Conservation (phyloP, 495 filamentous ascomycete genomes). For the Usnea hakonensis region DNA sequence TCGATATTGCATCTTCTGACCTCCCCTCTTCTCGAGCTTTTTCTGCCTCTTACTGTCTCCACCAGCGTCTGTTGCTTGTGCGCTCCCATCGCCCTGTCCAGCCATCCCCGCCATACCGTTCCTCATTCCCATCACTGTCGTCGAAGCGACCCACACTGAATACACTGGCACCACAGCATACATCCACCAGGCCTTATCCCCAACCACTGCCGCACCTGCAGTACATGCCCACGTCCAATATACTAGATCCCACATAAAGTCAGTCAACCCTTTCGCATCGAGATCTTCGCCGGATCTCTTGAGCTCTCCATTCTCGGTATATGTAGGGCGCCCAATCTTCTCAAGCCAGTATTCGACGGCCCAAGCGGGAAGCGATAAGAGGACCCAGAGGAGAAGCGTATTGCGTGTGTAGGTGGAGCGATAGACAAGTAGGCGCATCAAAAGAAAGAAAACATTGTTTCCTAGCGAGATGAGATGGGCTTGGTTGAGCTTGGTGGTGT, state of each 20-base stretch:
- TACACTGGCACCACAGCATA: slow-evolving; percentile 64
- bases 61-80: slow-evolving; percentile 16
- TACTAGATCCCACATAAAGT: slow-evolving; percentile 95
- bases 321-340: slow-evolving; percentile 68
- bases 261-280: slow-evolving; percentile 78
- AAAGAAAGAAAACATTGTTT: slow-evolving; percentile 65
- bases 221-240: slow-evolving; percentile 82
- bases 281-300: slow-evolving; percentile 79
- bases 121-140: slow-evolving; percentile 54
- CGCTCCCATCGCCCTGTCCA: slow-evolving; percentile 27
- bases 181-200: slow-evolving; percentile 71
- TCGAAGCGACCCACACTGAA: slow-evolving; percentile 60
- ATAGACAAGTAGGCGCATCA: slow-evolving; percentile 59
- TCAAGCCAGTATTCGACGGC: slow-evolving; percentile 79
- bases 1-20: slow-evolving; percentile 40
- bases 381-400: slow-evolving; percentile 60
- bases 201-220: slow-evolving; percentile 55
- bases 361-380: slow-evolving; percentile 66
- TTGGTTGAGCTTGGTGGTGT: slow-evolving; percentile 62
- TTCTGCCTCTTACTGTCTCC: slow-evolving; percentile 52
- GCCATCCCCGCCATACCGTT: slow-evolving; percentile 56
- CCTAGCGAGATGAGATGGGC: slow-evolving; percentile 66
- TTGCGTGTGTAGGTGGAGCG: slow-evolving; percentile 40
- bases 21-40: slow-evolving; percentile 56
- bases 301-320: slow-evolving; percentile 58